Conservation (phyloP, 495 filamentous ascomycete genomes). For the Daldinia childiae region DNA sequence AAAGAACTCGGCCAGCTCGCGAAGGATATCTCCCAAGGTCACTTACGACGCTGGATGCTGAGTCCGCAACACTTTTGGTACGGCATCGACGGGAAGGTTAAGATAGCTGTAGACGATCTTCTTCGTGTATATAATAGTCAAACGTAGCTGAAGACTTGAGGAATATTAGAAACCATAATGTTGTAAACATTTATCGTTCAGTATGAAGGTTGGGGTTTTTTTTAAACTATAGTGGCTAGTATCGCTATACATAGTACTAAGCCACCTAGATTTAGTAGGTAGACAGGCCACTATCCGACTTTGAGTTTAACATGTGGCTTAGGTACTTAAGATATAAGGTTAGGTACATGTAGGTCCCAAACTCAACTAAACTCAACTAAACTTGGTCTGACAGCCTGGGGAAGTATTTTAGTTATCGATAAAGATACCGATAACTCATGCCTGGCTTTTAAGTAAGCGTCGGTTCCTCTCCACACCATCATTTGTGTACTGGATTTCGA, state of each 20-base stretch:
- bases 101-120: constrained; percentile 30
- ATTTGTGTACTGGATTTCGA: background rate
- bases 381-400: too few species aligned
- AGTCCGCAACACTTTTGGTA: constrained; percentile 44
- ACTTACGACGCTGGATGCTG: constrained; percentile 41
- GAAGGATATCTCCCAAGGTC: constrained; percentile 28
- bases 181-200: too few species aligned
- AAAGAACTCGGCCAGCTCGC: constrained; percentile 25
- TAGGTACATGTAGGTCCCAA: too few species aligned
- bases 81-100: constrained; percentile 33
- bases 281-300: too few species aligned
- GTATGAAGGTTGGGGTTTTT: too few species aligned
- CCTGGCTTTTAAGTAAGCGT: background rate
- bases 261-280: too few species aligned
- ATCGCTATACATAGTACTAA: too few species aligned
- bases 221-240: too few species aligned
- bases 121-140: constrained; percentile 23
- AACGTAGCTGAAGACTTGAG: background rate
- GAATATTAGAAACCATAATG: background rate
- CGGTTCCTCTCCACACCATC: background rate
- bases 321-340: background rate
- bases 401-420: background rate
- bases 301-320: background rate
- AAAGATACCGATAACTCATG: background rate
- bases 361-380: too few species aligned